Percentiles rank a stretch among this genome's conserved stretches.
Conservation (phyloP, 148 eudicot species). For the Selenicereus undatus region DNA sequence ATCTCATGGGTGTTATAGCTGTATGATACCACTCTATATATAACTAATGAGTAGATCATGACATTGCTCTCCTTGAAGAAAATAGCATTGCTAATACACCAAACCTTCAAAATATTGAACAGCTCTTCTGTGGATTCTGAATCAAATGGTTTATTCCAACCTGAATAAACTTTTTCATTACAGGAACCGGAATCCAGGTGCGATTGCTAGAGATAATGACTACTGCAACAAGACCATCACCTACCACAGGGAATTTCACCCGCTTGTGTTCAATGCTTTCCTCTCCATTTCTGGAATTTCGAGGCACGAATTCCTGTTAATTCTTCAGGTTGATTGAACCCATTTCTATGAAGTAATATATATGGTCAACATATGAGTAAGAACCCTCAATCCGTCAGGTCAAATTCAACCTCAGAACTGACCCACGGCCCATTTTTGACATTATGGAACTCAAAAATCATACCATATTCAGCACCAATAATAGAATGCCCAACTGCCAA, state of each 20-base stretch:
- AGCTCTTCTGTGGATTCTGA: not conserved
- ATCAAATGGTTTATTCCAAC: not conserved
- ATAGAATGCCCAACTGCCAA: not conserved
- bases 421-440: not conserved
- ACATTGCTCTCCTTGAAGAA: not conserved
- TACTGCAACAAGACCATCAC: not conserved
- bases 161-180: not conserved
- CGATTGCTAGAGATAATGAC: not conserved
- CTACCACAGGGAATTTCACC: not conserved
- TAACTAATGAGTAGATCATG: not conserved
- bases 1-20: not conserved
- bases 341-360: no score
- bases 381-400: not conserved
- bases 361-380: no score
- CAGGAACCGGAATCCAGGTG: not conserved
- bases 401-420: not conserved
- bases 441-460: not conserved
- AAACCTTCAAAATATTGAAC: not conserved
- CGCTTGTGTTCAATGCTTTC: not conserved
- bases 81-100: not conserved
- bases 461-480: not conserved
- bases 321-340: no score
- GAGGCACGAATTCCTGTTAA: no score
- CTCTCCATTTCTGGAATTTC: no score
- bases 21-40: conserved; percentile 1